A percentile compares a stretch with the other conserved stretches of the same genome.
Conservation (phyloP, 495 filamentous ascomycete species). For the Choiromyces venosus region DNA sequence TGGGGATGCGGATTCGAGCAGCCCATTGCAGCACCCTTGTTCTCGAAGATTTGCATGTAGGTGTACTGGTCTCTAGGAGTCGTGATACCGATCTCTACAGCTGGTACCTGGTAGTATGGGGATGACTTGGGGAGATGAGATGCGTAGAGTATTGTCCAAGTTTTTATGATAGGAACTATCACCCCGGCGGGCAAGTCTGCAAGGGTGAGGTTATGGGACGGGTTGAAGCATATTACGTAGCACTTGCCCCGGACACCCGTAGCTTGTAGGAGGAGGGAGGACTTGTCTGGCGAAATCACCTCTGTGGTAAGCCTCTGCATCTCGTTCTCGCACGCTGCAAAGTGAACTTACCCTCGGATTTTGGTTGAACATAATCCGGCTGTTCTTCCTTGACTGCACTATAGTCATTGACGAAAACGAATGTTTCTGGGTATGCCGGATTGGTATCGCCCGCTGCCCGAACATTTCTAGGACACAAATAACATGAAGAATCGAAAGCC, state of each 20-base stretch:
- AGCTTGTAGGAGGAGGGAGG: constrained; percentile 74
- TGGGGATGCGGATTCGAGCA: constrained; percentile 98
- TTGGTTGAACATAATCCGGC: constrained; percentile 57
- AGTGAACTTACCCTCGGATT: constrained; percentile 37
- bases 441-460: constrained; percentile 87
- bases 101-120: constrained; percentile 54
- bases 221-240: constrained; percentile 92
- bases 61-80: constrained; percentile 71
- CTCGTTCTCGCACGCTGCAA: constrained; percentile 44
- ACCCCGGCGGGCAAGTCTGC: constrained; percentile 68
- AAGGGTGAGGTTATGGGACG: constrained; percentile 82
- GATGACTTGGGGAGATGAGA: constrained; percentile 68
- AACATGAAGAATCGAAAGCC: constrained; percentile 77
- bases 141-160: constrained; percentile 84
- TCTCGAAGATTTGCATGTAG: constrained; percentile 99
- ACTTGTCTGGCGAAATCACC: constrained; percentile 35
- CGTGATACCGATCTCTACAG: constrained; percentile 50
- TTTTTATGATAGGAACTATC: constrained; percentile 70
- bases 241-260: constrained; percentile 90
- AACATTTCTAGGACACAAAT: constrained; percentile 91
- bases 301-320: constrained; percentile 5
- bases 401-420: constrained; percentile 96
- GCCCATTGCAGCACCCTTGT: constrained; percentile 96
- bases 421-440: constrained; percentile 78
- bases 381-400: constrained; percentile 94